Conservation (phyloP, 306 rosid genomes). For the Quillaja saponaria region DNA sequence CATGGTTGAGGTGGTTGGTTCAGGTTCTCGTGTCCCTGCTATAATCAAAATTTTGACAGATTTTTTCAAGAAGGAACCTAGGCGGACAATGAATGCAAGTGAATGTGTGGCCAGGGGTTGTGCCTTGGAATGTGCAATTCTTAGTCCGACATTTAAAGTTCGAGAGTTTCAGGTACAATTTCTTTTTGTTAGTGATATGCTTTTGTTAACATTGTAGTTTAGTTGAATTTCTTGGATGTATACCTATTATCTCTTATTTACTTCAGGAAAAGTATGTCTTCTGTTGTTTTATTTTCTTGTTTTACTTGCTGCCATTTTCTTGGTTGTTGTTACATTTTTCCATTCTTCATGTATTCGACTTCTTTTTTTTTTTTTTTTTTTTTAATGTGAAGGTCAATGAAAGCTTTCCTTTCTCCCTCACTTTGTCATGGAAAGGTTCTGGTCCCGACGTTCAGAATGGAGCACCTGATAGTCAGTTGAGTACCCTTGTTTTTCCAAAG, state of each 20-base stretch:
- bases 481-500: conserved; percentile 70
- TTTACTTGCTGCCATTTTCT: too few species aligned
- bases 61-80: conserved; percentile 86
- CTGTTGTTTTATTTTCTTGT: too few species aligned
- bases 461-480: conserved; percentile 54
- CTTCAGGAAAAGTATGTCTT: too few species aligned
- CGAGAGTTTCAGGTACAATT: conserved; percentile 82
- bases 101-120: conserved; percentile 94
- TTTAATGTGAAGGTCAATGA: conserved; percentile 64
- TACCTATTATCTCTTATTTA: too few species aligned
- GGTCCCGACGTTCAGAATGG: conserved; percentile 65
- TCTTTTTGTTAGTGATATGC: too few species aligned
- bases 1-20: conserved; percentile 90
- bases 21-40: conserved; percentile 95
- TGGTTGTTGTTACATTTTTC: too few species aligned
- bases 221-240: too few species aligned
- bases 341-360: too few species aligned
- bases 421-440: conserved; percentile 80
- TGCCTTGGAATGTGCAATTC: conserved; percentile 93
- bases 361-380: neutral
- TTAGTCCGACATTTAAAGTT: conserved; percentile 94
- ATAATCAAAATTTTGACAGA: conserved; percentile 75
- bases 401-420: conserved; percentile 73
- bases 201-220: too few species aligned
- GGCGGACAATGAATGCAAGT: conserved; percentile 96